phyloP scores from a whole-genome alignment of 345 rosid genomes.

The Rhizophora apiculata region DNA sequence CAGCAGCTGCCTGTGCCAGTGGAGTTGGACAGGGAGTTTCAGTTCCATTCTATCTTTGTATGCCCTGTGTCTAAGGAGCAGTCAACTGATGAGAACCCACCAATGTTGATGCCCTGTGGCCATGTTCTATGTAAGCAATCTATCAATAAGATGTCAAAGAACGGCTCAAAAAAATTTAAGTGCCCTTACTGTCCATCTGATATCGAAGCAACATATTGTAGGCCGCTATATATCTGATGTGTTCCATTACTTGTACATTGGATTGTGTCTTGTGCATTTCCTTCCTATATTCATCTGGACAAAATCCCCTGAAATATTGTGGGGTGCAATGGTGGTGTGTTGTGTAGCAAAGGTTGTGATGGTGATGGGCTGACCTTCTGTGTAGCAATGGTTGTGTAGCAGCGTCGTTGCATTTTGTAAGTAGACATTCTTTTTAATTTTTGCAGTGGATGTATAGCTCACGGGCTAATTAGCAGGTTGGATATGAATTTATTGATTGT shows the following conservation, averaged over 20 bases:
- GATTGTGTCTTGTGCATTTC: slow-evolving; percentile 12
- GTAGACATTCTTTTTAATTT: slow-evolving; percentile 37
- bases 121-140: slow-evolving; percentile 69
- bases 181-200: slow-evolving; percentile 59
- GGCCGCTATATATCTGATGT: slow-evolving; percentile 48
- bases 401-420: slow-evolving; percentile 29
- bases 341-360: slow-evolving; percentile 15
- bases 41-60: slow-evolving; percentile 63
- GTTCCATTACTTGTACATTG: slow-evolving; percentile 17
- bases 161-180: slow-evolving; percentile 44
- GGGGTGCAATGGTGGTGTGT: slow-evolving; percentile 7
- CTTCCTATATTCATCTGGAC: background rate
- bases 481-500: no score
- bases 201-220: slow-evolving; percentile 44
- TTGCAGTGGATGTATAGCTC: background rate
- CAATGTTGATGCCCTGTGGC: slow-evolving; percentile 66
- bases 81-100: slow-evolving; percentile 60
- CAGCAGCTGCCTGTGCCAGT: slow-evolving; percentile 62
- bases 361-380: slow-evolving; percentile 21
- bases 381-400: slow-evolving; percentile 15
- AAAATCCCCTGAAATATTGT: slow-evolving; percentile 20
- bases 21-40: slow-evolving; percentile 55
- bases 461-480: no score
- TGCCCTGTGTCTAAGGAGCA: slow-evolving; percentile 73
- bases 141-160: slow-evolving; percentile 50